Conservation (phyloP, 345 rosid genomes). For the Litchi chinensis region DNA sequence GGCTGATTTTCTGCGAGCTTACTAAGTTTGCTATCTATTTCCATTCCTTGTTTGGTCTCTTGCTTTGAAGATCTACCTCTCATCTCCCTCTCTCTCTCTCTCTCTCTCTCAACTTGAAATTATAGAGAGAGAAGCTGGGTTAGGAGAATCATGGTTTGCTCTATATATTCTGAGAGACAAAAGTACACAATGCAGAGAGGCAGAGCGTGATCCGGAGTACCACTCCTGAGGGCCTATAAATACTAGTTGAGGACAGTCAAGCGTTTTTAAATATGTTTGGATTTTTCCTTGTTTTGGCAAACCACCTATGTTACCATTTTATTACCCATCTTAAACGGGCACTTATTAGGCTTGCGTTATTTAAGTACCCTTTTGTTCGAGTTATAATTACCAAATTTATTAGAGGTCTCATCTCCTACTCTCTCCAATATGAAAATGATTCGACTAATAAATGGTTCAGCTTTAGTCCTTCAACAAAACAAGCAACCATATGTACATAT, state of each 20-base stretch:
- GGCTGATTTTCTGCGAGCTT: conserved; percentile 43
- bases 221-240: conserved; percentile 53
- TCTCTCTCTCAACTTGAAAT: conserved; percentile 22
- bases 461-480: neutral
- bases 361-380: conserved; percentile 28
- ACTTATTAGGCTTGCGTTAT: conserved; percentile 30
- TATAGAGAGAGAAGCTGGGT: conserved; percentile 27
- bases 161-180: conserved; percentile 40
- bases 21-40: conserved; percentile 32
- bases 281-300: conserved; percentile 55
- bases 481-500: neutral
- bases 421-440: conserved; percentile 9
- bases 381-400: conserved; percentile 22
- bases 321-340: conserved; percentile 40
- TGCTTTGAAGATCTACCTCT: conserved; percentile 52
- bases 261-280: conserved; percentile 52
- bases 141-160: conserved; percentile 36
- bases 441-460: neutral
- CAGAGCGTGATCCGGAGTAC: conserved; percentile 45
- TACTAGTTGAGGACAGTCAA: conserved; percentile 45
- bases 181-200: conserved; percentile 52
- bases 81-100: conserved; percentile 27
- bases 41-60: conserved; percentile 39
- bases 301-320: conserved; percentile 39
- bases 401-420: neutral